Base-by-base conservation (phyloP, 2,329 filamentous ascomycete genomes). In the Massarina eburnea region DNA sequence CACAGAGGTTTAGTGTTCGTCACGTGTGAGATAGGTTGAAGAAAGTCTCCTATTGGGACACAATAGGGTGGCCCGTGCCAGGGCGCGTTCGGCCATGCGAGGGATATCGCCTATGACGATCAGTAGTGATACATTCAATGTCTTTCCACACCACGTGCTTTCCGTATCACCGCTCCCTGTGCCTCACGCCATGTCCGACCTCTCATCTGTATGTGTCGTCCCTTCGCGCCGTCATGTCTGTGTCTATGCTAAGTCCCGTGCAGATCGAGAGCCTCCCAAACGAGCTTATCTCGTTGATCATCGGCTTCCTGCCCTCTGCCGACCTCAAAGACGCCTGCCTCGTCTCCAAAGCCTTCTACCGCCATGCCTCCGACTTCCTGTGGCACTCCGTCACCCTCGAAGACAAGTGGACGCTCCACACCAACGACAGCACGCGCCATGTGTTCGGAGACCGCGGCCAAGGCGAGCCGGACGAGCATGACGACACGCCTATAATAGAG, bases 401-500 rank as follows among this genome's bases (percentile, higher is more conserved):
- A 8, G 74, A 77, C 46, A 67, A 68, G 44, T 63, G 63, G 45
- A 68, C 58, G 17, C 46, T 61, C 9, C 61, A 67, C 42, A 15
- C 50, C 10, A 47, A 59, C 38, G 46, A 49, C 1, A 12, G 20
- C 3, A 30, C 51, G 5, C 44, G 60, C 3, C 43, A 58, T 5
- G n/a, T 48, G 2, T 53, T 33, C 29, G 49, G 49, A 12, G 47
- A 56, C 29, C 42, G 51, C 40, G 49, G 55, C 3, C 43, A 39
- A 24, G 49, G 55, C 20, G 51, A 56, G 45, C 20, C 51, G 7
- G 50, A 68, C 41, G 62, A 67, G 40, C 65, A 68, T 41, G 64
- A 68, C 34, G 74, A 77, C 46, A 73, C 67, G 9, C 71, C 71
- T 6, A 64, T 76, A 10, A 67, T 76, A 33, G 62, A 62, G 49